Evolutionary conservation across 305 asterid species (phyloP).

Genomic region (Plantago rigida): DNA sequence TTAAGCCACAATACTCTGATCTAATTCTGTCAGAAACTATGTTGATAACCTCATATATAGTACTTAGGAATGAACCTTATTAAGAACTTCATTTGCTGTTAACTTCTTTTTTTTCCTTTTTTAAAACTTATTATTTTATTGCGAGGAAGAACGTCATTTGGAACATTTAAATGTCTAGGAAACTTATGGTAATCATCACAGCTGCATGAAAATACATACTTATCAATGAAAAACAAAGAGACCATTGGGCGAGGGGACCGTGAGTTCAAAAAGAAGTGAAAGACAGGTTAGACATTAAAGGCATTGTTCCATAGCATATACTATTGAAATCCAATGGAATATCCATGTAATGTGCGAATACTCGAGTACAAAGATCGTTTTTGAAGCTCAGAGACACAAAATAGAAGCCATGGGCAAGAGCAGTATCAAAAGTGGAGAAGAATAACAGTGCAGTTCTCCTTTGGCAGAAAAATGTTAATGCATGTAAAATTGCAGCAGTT

Average conservation of each 20-base stretch:
- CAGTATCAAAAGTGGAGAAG: constrained; percentile 28
- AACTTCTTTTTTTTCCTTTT: too few species aligned
- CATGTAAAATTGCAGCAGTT: constrained; percentile 23
- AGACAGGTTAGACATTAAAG: constrained; percentile 19
- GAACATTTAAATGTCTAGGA: too few species aligned
- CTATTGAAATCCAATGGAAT: constrained; percentile 30
- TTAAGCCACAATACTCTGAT: too few species aligned
- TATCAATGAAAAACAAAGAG: background rate
- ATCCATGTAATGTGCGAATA: constrained; percentile 35
- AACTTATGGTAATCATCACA: background rate
- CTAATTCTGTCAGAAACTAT: too few species aligned
- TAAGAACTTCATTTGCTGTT: too few species aligned
- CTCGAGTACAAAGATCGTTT: constrained; percentile 22
- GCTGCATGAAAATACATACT: background rate
- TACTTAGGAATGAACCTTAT: too few species aligned
- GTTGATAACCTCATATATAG: too few species aligned
- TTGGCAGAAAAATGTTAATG: constrained; percentile 42
- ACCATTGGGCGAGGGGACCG: constrained; percentile 33
- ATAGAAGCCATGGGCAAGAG: constrained; percentile 22
- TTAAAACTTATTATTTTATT: too few species aligned
- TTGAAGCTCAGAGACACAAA: constrained; percentile 22
- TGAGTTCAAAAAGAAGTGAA: constrained; percentile 27
- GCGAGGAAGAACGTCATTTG: too few species aligned
- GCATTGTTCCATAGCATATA: constrained; percentile 38
- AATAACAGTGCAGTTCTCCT: constrained; percentile 47